Base-by-base conservation (phyloP, 441 rosid species). In the Mallotus japonicus region DNA sequence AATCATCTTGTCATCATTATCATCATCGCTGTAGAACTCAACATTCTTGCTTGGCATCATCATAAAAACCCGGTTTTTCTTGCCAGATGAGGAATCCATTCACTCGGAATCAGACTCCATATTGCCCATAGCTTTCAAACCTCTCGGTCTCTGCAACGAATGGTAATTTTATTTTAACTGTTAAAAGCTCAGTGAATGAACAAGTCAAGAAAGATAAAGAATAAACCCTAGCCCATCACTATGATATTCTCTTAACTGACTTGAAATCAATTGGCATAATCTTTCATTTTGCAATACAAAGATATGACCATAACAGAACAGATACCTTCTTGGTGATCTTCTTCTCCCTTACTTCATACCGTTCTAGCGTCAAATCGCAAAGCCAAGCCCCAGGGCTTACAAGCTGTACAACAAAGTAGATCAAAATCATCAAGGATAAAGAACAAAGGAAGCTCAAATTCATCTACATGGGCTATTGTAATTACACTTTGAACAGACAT, bases 301-400 rank as follows among this genome's bases (percentile, higher is more conserved):
- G 17, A n/a, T 5, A n/a, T 54, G 6, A 5, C 17, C 58, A 17
- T 8, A 8, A 0, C 7, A 9, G 8, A 14, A 8, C 6, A 37
- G 40, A 14, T 80, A 88, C 95, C 95, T 90, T 90, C 83, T 87
- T 90, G 10, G 91, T 69, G 34, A 85, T 83, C 80, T 90, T 90
- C 87, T 87, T 90, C 79, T 90, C 95, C 71, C 92, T 80, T 24
- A 88, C 92, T 73, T 90, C 95, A 5, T 90, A 90, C 19, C 95
- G 83, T 63, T 90, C 92, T 13, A 90, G 81, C 15, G 95, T 90
- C 72, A 90, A 75, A 78, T 90, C 92, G 47, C 95, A 90, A 22
- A 90, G 75, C 95, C 95, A 90, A 20, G 89, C 70, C 24, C 95
- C 95, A 0, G 95, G 95, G 69, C 95, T 83, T 15, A 90, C 92